Evolutionary conservation across 371 early-diverging fungal species (phyloP), one percentile per base, ranked within the genome.

Genomic region (Apophysomyces variabilis): DNA sequence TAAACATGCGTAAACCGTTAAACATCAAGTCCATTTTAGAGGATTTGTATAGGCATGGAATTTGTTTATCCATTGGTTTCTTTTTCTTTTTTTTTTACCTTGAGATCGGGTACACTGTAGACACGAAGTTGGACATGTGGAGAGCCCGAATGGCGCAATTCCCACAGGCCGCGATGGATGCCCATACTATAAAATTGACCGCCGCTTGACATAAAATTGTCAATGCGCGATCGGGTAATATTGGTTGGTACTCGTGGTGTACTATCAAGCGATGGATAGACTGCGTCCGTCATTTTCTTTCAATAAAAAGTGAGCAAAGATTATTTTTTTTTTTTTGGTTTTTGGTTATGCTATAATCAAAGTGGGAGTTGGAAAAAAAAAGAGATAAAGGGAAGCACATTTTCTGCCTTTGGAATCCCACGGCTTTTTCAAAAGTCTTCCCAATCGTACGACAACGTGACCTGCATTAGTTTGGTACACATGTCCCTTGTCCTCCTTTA

Each of bases 81-180:
- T 46, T 4, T 4, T 18, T 44, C 71, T n/a, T 61, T 38, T 7
- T 46, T 4, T 4, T 18, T 44, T 72, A 79, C 83, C 79, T 91
- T 84, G 7, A 91, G 72, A 5, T 89, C 89, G 1, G 94, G 93
- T 11, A 96, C 96, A 18, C 90, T 86, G 73, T 88, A 95, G 13
- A 90, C 87, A n/a, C 66, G 63, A 1, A 84, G 60, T 12, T 26
- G 45, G 9, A 84, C 75, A 68, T 79, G 71, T 1, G 79, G 78
- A 12, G 67, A 38, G 3, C 80, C 83, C 14, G 56, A 59, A 16
- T 73, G 67, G 16, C 80, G 56, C 11, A 58, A 21, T 11, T 44
- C 57, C 83, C 83, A 83, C 4, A 83, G 61, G 5, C 65, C 69
- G 21, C 66, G 66, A n/a, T 78, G 78, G 18, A 83, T 75, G 12